Percentiles rank a stretch among this genome's conserved stretches.
Evolutionary conservation across 495 filamentous ascomycete genomes (phyloP).

Genomic region (Penicillium cosmopolitanum): DNA sequence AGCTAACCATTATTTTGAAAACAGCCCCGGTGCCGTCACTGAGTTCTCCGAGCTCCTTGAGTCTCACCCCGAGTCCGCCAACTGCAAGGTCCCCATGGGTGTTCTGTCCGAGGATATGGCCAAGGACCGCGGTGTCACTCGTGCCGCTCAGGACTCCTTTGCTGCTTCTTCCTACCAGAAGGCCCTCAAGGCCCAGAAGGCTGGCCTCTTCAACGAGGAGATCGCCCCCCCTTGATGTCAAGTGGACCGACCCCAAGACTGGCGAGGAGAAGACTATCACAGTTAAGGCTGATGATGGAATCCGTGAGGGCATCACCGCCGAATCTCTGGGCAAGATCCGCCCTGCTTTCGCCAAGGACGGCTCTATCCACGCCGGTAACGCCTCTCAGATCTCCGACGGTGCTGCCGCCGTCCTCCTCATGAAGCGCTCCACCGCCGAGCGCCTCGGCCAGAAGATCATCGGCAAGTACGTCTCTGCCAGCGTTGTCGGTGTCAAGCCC

Average conservation of each 20-base stretch:
- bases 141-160: slow-evolving; percentile 81
- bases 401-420: slow-evolving; percentile 91
- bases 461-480: slow-evolving; percentile 84
- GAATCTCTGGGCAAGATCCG: slow-evolving; percentile 88
- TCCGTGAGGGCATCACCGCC: slow-evolving; percentile 81
- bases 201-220: slow-evolving; percentile 90
- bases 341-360: slow-evolving; percentile 88
- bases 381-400: slow-evolving; percentile 95
- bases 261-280: slow-evolving; percentile 83
- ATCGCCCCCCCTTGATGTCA: slow-evolving; percentile 82
- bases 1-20: slow-evolving; percentile 8
- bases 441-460: slow-evolving; percentile 84
- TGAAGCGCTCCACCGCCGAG: slow-evolving; percentile 93
- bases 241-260: slow-evolving; percentile 86
- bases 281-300: slow-evolving; percentile 85
- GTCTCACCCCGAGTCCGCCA: slow-evolving; percentile 76
- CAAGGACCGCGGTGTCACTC: slow-evolving; percentile 72
- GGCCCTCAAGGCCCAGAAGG: slow-evolving; percentile 81
- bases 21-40: slow-evolving; percentile 79
- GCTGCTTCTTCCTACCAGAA: slow-evolving; percentile 90
- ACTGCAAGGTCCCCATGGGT: slow-evolving; percentile 99
- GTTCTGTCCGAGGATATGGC: slow-evolving; percentile 94
- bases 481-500: slow-evolving; percentile 86
- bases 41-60: slow-evolving; percentile 96
- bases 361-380: slow-evolving; percentile 94